Conservation (phyloP, 2,329 filamentous ascomycete species). For the Metarhizium brunneum region DNA sequence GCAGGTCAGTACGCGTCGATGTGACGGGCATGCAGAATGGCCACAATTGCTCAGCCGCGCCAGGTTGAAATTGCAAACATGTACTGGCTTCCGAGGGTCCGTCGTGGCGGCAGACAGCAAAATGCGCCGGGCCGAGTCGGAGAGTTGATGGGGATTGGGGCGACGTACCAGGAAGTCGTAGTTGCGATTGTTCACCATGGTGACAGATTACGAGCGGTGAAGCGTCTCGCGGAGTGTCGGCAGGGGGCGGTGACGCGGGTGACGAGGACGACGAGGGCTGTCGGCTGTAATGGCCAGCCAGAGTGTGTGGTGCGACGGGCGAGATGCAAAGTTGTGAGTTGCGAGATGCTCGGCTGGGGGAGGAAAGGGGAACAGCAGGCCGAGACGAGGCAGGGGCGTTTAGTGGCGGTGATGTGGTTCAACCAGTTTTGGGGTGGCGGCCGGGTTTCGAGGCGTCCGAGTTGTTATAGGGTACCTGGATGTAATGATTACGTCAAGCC, state of each 20-base stretch:
- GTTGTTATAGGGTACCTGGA: no score
- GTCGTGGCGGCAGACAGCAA: neutral
- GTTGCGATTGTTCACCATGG: constrained; percentile 95
- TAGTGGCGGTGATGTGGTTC: constrained; percentile 4
- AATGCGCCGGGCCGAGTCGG: neutral
- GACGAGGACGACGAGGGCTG: no score
- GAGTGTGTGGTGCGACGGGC: neutral
- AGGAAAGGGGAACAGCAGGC: constrained; percentile 4
- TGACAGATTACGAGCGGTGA: constrained; percentile 19
- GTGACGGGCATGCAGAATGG: neutral
- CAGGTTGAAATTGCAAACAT: neutral
- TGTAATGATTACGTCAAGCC: no score
- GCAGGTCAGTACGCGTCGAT: neutral
- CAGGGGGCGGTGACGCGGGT: neutral
- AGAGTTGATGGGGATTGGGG: constrained; percentile 5
- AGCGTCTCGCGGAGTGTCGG: neutral
- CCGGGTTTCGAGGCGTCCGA: neutral
- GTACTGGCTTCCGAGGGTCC: neutral
- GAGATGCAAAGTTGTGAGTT: neutral
- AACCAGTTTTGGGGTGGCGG: neutral
- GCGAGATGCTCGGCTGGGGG: neutral
- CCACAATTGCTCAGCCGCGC: neutral
- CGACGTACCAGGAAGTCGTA: constrained; percentile 90
- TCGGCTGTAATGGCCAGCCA: neutral
- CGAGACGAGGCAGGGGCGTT: constrained; percentile 7